A percentile compares a stretch with the other conserved stretches of the same genome.
Conservation (phyloP, 1,139 yeast genomes). For the Debaryomyces sp. region DNA sequence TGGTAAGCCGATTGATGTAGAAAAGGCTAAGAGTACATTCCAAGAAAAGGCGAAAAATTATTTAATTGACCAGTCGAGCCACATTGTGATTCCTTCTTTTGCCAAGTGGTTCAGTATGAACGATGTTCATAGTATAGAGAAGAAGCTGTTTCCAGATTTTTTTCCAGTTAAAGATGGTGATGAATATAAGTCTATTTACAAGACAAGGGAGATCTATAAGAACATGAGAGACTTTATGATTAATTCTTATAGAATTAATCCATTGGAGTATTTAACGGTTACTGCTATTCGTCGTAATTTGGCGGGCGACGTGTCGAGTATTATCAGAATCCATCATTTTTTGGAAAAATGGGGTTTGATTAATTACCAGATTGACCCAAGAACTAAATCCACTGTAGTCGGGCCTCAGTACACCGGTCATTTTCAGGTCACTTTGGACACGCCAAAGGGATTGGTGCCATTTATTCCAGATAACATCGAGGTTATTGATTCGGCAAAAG, state of each 20-base stretch:
- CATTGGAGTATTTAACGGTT: conserved; percentile 81
- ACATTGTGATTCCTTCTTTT: conserved; percentile 72
- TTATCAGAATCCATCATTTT: conserved; percentile 82
- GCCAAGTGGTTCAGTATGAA: conserved; percentile 83
- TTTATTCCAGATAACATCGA: conserved; percentile 55
- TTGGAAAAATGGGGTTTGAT: conserved; percentile 93
- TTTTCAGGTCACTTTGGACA: conserved; percentile 82
- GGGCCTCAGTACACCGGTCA: conserved; percentile 95
- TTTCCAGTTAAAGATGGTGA: conserved; percentile 52
- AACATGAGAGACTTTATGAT: conserved; percentile 82
- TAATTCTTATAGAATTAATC: conserved; percentile 83
- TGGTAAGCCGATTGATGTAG: conserved; percentile 31
- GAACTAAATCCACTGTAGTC: conserved; percentile 76
- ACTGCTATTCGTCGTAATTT: conserved; percentile 88
- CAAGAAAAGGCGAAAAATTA: conserved; percentile 46
- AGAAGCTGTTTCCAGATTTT: conserved; percentile 81
- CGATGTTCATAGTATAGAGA: conserved; percentile 73
- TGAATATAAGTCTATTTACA: conserved; percentile 54
- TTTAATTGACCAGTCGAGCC: conserved; percentile 52
- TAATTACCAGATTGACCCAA: conserved; percentile 80
- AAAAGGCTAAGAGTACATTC: conserved; percentile 36
- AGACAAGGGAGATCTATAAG: conserved; percentile 69
- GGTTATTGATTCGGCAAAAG: conserved; percentile 12
- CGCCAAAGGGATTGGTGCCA: conserved; percentile 83
- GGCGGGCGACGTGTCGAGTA: conserved; percentile 89